Base-by-base conservation (phyloP, 495 filamentous ascomycete species). In the Podospora australis region DNA sequence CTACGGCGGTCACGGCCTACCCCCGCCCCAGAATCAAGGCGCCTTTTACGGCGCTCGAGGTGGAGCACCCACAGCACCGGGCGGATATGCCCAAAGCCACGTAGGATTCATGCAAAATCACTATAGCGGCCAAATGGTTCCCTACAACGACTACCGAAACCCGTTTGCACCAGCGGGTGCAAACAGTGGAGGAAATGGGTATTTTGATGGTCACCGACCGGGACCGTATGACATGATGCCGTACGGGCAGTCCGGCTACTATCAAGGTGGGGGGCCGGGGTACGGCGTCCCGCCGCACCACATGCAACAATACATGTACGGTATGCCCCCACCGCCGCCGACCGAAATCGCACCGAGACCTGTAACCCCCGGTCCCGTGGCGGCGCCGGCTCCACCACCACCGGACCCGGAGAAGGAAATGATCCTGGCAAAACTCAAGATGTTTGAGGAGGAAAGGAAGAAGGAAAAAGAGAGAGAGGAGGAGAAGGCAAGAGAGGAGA, bases 221-320 rank as follows among this genome's bases (percentile, higher is more conserved):
- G 63, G 57, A 14, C 42, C 36, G 36, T 67, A 69, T 49, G 70
- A 73, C 39, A 67, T 75, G 71, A 72, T 72, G 62, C 69, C 70
- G 2, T 75, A 74, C 50, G 62, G 64, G 21, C 49, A 44, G 5
- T 30, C 44, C 10, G 58, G 45, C 24, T 67, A 56, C 41, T 66
- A 56, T 32, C 47, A 50, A n/a, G 58, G 54, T 16, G 56, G 53
- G 6, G 26, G 20, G 4, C 29, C 21, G 10, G 32, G 40, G 0
- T 56, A 59, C n/a, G 57, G 50, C 1, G 35, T 49, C 38, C 39
- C 64, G 39, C 64, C 68, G 20, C 62, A 59, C 7, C 62, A 59
- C 43, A 64, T 74, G 63, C 65, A 68, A 32, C 63, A 65, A 16
- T 71, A 67, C 47, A 62, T 59, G 41, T 64, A 68, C 39, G 58